These are phyloP conservation scores for Drechmeria coniospora DNA, from an alignment of 2,329 filamentous ascomycete species.

Conservation along the genomic window DNA sequence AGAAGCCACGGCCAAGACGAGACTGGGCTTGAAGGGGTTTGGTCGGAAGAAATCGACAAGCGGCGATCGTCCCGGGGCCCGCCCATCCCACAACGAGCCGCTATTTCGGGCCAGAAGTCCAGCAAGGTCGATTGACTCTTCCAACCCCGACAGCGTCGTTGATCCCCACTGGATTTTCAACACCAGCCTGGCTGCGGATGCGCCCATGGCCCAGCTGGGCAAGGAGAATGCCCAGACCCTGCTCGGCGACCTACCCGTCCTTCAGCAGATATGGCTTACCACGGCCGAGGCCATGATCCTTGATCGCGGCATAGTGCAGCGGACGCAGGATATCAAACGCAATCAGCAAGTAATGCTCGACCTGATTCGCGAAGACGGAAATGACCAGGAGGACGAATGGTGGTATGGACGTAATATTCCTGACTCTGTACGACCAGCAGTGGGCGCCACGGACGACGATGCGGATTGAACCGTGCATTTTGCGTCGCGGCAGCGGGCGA, in stretches of 20 bases:
- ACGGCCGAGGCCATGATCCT: slow-evolving; percentile 49
- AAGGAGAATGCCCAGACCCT: slow-evolving; percentile 34
- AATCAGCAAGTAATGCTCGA: slow-evolving; percentile 48
- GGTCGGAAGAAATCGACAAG: slow-evolving; percentile 41
- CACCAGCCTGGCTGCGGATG: slow-evolving; percentile 44
- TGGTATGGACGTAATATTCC: slow-evolving; percentile 38
- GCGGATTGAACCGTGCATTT: slow-evolving; percentile 13
- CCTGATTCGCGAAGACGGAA: slow-evolving; percentile 46
- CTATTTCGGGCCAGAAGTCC: too few relatives aligned
- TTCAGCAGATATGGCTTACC: slow-evolving; percentile 46
- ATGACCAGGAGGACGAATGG: slow-evolving; percentile 46
- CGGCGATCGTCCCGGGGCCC: slow-evolving; percentile 9
- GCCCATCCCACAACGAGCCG: slow-evolving; percentile 11
- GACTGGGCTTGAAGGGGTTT: slow-evolving; percentile 36
- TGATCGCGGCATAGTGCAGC: slow-evolving; percentile 40
- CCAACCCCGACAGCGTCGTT: slow-evolving; percentile 10
- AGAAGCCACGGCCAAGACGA: slow-evolving; percentile 30
- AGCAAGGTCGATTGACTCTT: slow-evolving; percentile 15
- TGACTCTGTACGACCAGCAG: slow-evolving; percentile 37
- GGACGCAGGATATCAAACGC: slow-evolving; percentile 44
- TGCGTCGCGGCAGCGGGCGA: neutral
- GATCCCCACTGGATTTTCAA: slow-evolving; percentile 34
- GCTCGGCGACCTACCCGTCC: slow-evolving; percentile 37
- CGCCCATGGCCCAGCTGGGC: slow-evolving; percentile 42
- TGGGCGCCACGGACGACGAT: slow-evolving; percentile 37